phyloP scores from a whole-genome alignment of 179 eudicot species.

The Kewa caespitosa region DNA sequence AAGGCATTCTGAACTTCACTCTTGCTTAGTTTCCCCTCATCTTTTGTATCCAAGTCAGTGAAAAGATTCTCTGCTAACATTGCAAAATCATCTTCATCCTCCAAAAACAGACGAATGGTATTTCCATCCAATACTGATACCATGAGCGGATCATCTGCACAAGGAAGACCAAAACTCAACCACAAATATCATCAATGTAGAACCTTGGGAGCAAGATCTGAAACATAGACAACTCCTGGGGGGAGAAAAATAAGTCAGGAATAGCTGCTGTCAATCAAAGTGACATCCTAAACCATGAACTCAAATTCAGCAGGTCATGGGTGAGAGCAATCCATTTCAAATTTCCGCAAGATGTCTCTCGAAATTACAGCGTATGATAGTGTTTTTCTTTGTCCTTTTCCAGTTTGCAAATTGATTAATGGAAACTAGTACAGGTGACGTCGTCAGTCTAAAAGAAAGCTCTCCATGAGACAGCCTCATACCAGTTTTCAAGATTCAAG shows the following conservation, averaged over 20 bases:
- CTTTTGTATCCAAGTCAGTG: constrained; percentile 63
- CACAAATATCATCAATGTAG: neutral
- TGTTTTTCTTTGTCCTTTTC: too few species aligned
- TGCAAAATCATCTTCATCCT: constrained; percentile 82
- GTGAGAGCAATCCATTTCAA: too few species aligned
- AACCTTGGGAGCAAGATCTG: neutral
- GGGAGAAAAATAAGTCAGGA: neutral
- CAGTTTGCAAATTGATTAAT: too few species aligned
- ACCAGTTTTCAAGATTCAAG: too few species aligned
- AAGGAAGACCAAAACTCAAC: neutral
- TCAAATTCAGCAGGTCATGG: too few species aligned
- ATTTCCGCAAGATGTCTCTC: too few species aligned
- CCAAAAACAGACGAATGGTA: constrained; percentile 50
- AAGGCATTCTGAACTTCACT: constrained; percentile 55
- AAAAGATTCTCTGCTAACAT: constrained; percentile 76
- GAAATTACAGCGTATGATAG: too few species aligned
- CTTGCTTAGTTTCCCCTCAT: constrained; percentile 66
- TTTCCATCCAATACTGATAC: constrained; percentile 66
- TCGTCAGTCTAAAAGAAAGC: too few species aligned
- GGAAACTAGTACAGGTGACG: too few species aligned
- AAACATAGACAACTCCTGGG: neutral
- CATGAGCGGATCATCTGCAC: constrained; percentile 61
- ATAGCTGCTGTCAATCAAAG: neutral
- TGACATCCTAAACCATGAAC: neutral
- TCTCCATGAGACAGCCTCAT: too few species aligned